Conservation (phyloP, 495 filamentous ascomycete genomes). For the Lindgomyces ingoldianus region DNA sequence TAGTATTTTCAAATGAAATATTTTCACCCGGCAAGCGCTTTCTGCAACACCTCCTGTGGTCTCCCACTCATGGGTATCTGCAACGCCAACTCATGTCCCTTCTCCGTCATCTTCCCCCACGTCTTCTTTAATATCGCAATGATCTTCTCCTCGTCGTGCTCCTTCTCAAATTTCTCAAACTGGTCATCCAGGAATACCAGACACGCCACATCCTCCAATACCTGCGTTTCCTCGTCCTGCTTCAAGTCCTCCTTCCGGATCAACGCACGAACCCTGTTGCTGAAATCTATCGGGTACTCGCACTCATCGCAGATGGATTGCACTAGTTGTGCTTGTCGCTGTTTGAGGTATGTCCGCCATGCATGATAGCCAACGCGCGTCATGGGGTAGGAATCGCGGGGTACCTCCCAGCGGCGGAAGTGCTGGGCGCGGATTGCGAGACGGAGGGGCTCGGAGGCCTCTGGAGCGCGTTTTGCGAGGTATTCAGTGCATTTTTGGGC, state of each 20-base stretch:
- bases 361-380: slow-evolving; percentile 70
- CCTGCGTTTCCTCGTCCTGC: slow-evolving; percentile 65
- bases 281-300: slow-evolving; percentile 53
- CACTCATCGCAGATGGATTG: slow-evolving; percentile 55
- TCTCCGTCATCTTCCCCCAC: slow-evolving; percentile 77
- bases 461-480: slow-evolving; percentile 56
- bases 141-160: slow-evolving; percentile 71
- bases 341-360: slow-evolving; percentile 73
- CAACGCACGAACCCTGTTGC: slow-evolving; percentile 58
- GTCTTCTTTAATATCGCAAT: slow-evolving; percentile 74
- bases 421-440: slow-evolving; percentile 82
- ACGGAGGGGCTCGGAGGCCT: slow-evolving; percentile 62
- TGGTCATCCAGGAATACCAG: slow-evolving; percentile 84
- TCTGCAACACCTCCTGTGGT: slow-evolving; percentile 60
- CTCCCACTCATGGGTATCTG: slow-evolving; percentile 63
- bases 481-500: slow-evolving; percentile 74
- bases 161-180: slow-evolving; percentile 71
- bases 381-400: slow-evolving; percentile 66
- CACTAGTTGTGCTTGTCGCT: slow-evolving; percentile 65
- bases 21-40: slow-evolving; percentile 56
- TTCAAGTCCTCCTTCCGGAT: slow-evolving; percentile 67
- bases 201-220: slow-evolving; percentile 81
- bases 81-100: slow-evolving; percentile 67
- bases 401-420: slow-evolving; percentile 78
- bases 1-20: background rate